Base-by-base conservation (phyloP, 2,329 filamentous ascomycete species). In the Zymoseptoria ardabiliae region DNA sequence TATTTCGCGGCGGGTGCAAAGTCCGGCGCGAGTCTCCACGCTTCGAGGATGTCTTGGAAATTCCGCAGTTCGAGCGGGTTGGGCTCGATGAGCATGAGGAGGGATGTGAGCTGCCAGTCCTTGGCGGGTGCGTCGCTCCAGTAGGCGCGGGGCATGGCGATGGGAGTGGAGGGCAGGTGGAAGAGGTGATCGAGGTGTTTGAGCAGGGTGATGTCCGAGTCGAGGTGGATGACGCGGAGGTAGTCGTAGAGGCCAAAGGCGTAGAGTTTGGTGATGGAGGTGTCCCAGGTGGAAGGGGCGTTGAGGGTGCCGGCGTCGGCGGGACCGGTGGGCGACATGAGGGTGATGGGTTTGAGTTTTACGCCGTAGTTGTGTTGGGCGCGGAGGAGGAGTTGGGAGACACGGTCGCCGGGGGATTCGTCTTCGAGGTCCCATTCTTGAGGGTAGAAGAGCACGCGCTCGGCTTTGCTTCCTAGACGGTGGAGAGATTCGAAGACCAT, bases 121-220 rank as follows among this genome's bases (percentile, higher is more conserved):
- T 55, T 58, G 11, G 61, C 59, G n/a, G 64, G 63, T 0, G 81
- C 81, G 4, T 82, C 77, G 1, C 84, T 76, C 87, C 87, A 90
- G 71, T 90, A 90, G 8, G 87, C 88, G 30, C 85, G 82, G 1
- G 87, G 85, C 81, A 90, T 86, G 2, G 86, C 86, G 3, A 87
- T 79, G 9, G 63, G 62, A 3, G 65, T 79, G 1, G 75, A 70
- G 0, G 87, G 88, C 1, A 88, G 76, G 25, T 87, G 79, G 73
- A 91, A 91, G 0, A 90, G 78, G 57, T 90, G 86, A 65, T 91
- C 88, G 78, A 90, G 81, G 21, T 78, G 73, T 60, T 85, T 77
- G 10, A 88, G 78, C 2, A 90, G 74, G 1, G 82, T 82, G 21
- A 83, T 78, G 67, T 90, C 87, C 8, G 85, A 86, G 70, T 90